These are phyloP conservation scores for Saccharum officinarum DNA, from an alignment of 176 grass and related monocot genomes.

Conservation along the genomic window DNA sequence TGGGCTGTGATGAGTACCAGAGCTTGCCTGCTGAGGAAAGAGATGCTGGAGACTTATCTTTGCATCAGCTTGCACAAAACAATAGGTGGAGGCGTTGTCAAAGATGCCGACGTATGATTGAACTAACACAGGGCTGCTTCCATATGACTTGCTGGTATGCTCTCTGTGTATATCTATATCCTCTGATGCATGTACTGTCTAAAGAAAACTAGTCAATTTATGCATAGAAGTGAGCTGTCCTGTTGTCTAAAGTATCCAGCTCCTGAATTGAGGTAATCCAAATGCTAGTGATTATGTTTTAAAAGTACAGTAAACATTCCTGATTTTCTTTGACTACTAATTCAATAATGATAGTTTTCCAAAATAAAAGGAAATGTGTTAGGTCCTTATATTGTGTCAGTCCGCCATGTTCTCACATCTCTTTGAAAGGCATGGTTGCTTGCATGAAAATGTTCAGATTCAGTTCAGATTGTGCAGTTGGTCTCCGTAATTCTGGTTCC, in stretches of 20 bases:
- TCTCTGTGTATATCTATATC: background rate
- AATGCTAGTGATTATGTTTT: background rate
- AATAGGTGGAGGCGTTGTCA: slow-evolving; percentile 77
- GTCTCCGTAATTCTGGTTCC: background rate
- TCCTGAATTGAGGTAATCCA: background rate
- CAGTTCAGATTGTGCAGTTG: background rate
- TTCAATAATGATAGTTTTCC: background rate
- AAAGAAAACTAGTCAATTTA: slow-evolving; percentile 3
- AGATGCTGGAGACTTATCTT: slow-evolving; percentile 60
- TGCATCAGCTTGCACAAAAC: slow-evolving; percentile 56
- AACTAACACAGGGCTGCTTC: slow-evolving; percentile 69
- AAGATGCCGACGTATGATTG: slow-evolving; percentile 72
- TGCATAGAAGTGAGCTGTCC: background rate
- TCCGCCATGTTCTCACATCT: background rate
- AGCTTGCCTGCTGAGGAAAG: slow-evolving; percentile 56
- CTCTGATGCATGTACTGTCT: slow-evolving; percentile 1
- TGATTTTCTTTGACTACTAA: background rate
- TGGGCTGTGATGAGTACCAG: slow-evolving; percentile 89
- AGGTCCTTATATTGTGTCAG: background rate
- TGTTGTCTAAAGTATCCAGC: background rate
- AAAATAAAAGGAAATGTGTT: background rate
- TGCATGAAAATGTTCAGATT: too few species aligned
- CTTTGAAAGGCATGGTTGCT: too few species aligned
- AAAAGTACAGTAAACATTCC: background rate
- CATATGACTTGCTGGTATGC: slow-evolving; percentile 88